These are phyloP conservation scores for Dothistroma septosporum DNA, from an alignment of 2,329 filamentous ascomycete genomes.

Conservation along the genomic window DNA sequence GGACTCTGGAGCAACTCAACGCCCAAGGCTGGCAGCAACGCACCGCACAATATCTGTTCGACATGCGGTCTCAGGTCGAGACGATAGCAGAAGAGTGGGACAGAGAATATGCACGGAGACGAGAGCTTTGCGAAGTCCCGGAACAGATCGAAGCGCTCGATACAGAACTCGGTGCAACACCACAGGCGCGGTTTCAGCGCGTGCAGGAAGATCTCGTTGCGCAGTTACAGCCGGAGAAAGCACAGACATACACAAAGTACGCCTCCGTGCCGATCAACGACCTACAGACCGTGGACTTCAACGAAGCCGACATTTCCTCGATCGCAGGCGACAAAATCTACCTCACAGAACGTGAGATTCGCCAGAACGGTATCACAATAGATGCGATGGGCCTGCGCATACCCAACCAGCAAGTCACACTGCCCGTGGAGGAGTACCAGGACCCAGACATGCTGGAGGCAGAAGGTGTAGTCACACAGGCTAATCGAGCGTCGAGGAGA, in stretches of 20 bases:
- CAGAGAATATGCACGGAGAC: slow-evolving; percentile 9
- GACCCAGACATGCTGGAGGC: slow-evolving; percentile 30
- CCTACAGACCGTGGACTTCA: slow-evolving; percentile 17
- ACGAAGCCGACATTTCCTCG: slow-evolving; percentile 13
- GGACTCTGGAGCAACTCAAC: slow-evolving; percentile 25
- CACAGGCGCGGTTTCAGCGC: slow-evolving; percentile 8
- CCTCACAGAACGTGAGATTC: slow-evolving; percentile 25
- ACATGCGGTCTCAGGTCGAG: slow-evolving; percentile 17
- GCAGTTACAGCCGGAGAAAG: slow-evolving; percentile 7
- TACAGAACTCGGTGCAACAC: slow-evolving; percentile 8
- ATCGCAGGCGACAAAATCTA: slow-evolving; percentile 16
- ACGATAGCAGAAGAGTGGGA: slow-evolving; percentile 15
- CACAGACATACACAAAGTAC: slow-evolving; percentile 14
- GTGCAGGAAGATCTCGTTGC: slow-evolving; percentile 14
- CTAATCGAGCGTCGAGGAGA: slow-evolving; percentile 68
- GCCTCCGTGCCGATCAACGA: slow-evolving; percentile 14
- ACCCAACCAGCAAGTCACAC: slow-evolving; percentile 27
- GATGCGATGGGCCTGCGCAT: slow-evolving; percentile 31
- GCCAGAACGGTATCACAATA: slow-evolving; percentile 29
- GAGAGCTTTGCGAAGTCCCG: not conserved
- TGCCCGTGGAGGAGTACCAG: slow-evolving; percentile 21
- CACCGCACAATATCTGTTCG: slow-evolving; percentile 21
- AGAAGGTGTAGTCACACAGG: slow-evolving; percentile 33
- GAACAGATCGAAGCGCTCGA: slow-evolving; percentile 10
- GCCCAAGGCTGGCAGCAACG: slow-evolving; percentile 25